Conservation (phyloP, 495 filamentous ascomycete species). For the Baudoinia panamericana region DNA sequence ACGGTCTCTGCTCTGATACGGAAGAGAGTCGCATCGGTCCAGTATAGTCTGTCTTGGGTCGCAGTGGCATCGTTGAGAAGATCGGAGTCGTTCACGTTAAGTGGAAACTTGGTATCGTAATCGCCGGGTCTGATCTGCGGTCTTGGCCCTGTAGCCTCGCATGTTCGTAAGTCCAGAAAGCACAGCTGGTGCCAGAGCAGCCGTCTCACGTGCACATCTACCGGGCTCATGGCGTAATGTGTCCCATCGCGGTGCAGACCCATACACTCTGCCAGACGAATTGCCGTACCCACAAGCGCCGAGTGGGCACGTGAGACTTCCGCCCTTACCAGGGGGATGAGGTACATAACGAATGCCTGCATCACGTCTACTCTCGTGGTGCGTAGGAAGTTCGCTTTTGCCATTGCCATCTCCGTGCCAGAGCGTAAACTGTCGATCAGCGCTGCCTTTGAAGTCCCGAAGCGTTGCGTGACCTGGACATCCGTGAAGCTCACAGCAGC, state of each 20-base stretch:
- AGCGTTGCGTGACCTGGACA: constrained; percentile 35
- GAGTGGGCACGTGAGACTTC: constrained; percentile 60
- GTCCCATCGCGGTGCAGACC: constrained; percentile 57
- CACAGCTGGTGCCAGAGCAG: constrained; percentile 64
- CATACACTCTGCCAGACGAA: constrained; percentile 64
- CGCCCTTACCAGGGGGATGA: constrained; percentile 55
- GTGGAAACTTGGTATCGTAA: constrained; percentile 52
- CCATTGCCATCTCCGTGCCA: constrained; percentile 49
- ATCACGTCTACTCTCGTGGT: constrained; percentile 58
- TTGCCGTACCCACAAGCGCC: constrained; percentile 53
- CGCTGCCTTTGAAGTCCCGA: constrained; percentile 37
- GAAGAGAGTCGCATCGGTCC: constrained; percentile 53
- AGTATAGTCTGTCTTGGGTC: constrained; percentile 37
- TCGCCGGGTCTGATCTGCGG: constrained; percentile 55
- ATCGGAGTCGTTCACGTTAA: constrained; percentile 53
- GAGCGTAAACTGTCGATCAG: constrained; percentile 48
- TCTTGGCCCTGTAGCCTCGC: constrained; percentile 60
- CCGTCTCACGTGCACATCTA: constrained; percentile 63
- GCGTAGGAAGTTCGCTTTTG: constrained; percentile 52
- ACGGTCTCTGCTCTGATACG: constrained; percentile 58
- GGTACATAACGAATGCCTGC: constrained; percentile 61
- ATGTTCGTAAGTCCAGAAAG: constrained; percentile 62
- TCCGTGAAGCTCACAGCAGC: constrained; percentile 51
- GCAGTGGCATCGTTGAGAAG: constrained; percentile 31
- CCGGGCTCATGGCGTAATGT: constrained; percentile 45